Base-by-base conservation (phyloP, 2,329 filamentous ascomycete genomes). In the Grosmannia serpens region DNA sequence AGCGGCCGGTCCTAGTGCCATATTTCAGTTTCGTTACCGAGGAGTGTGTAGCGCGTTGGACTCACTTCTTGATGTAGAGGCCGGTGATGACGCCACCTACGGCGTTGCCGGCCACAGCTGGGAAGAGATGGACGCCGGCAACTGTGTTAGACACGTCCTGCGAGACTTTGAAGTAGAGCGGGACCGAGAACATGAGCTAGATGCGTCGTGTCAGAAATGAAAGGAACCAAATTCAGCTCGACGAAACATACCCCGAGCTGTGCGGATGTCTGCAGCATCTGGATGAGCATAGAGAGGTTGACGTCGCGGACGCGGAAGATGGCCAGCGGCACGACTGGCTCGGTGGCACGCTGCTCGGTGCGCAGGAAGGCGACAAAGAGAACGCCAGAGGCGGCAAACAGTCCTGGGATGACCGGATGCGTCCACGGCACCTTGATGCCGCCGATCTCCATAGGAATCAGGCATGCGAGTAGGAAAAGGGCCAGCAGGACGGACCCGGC, bases 161-260 rank as follows among this genome's bases (percentile, higher is more conserved):
- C 0, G 84, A 85, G 1, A 86, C 78, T 59, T 87, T 82, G 62
- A 89, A 89, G 69, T 89, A 89, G 0, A 89, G 69, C 0, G 86
- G 86, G 0, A 88, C 78, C 0, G 79, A 77, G 57, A 83, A 85
- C 80, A 88, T 84, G 66, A 84, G 41, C 11, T 60, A 11, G 55
- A 52, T 20, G 11, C 52, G 17, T 29, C 26, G 51, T 6, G 8
- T 20, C 10, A 33, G 22, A 50, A 4, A 29, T 13, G 15, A 46
- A 26, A 17, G 35, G 22, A 11, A 27, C n/a, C n/a, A n/a, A n/a
- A n/a, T n/a, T n/a, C 11, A 8, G 8, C n/a, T 38, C 6, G n/a
- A 58, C 6, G 20, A 8, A n/a, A 67, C 74, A 64, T 64, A 83
- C 77, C 1, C 76, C 78, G 10, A 83, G 68, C 64, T 89, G 86